A percentile compares a stretch with the other conserved stretches of the same genome.
phyloP scores from a whole-genome alignment of 371 early-diverging fungal species.

The Amoeboaphelidium occidentale region DNA sequence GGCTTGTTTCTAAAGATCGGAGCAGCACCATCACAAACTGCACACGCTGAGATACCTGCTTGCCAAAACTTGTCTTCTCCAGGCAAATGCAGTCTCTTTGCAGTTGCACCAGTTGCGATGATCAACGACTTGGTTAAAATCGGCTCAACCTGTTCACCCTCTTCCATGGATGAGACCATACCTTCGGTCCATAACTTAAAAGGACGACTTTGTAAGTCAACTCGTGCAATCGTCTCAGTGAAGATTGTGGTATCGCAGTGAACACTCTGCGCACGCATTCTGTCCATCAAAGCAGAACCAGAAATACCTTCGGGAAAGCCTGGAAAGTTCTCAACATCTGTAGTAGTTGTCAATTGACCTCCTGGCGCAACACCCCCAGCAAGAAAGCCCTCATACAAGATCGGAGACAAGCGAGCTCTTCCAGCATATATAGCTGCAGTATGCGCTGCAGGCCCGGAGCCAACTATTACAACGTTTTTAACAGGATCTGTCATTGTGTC shows the following conservation, averaged over 20 bases:
- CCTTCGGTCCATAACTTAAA: constrained; percentile 81
- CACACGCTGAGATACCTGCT: constrained; percentile 95
- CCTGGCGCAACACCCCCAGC: constrained; percentile 69
- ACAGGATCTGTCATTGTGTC: too few species aligned
- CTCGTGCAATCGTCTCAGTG: constrained; percentile 69
- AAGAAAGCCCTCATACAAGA: constrained; percentile 92
- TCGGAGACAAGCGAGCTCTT: constrained; percentile 69
- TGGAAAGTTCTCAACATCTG: constrained; percentile 23
- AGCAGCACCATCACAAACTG: constrained; percentile 96
- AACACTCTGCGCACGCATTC: constrained; percentile 50
- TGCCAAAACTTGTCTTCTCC: constrained; percentile 77
- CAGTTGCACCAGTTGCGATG: constrained; percentile 96
- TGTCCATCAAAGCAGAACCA: constrained; percentile 11
- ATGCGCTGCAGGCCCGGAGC: constrained; percentile 89
- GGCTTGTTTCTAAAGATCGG: constrained; percentile 89
- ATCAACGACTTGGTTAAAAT: constrained; percentile 53
- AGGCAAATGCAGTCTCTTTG: constrained; percentile 40
- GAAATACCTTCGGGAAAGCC: constrained; percentile 17
- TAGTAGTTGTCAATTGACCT: constrained; percentile 30
- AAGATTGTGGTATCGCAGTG: constrained; percentile 58
- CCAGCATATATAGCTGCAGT: constrained; percentile 88
- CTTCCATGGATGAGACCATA: constrained; percentile 33
- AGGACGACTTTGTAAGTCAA: constrained; percentile 51
- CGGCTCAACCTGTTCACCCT: constrained; percentile 13
- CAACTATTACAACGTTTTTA: constrained; percentile 11